Conservation (phyloP, 2,329 filamentous ascomycete genomes). For the Pseudocercospora vitis region DNA sequence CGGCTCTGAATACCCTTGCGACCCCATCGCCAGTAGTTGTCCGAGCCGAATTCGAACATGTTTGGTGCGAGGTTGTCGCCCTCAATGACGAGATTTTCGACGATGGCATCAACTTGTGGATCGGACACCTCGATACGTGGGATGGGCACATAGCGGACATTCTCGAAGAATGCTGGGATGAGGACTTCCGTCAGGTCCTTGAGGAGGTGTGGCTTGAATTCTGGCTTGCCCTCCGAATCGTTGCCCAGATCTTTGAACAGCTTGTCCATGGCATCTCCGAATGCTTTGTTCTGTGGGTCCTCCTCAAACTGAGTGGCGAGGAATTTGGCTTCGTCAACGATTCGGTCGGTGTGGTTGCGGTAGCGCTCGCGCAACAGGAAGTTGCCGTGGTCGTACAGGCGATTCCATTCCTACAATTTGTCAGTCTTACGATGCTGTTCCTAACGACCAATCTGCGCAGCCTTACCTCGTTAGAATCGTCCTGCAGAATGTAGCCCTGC, state of each 20-base stretch:
- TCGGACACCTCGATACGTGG: constrained; percentile 93
- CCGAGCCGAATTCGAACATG: constrained; percentile 78
- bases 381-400: constrained; percentile 72
- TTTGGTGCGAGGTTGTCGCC: constrained; percentile 97
- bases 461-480: constrained; percentile 67
- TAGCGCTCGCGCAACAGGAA: constrained; percentile 89
- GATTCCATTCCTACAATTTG: constrained; percentile 61
- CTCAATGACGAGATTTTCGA: constrained; percentile 94
- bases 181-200: constrained; percentile 89
- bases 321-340: constrained; percentile 89
- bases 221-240: constrained; percentile 77
- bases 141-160: constrained; percentile 83
- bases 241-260: constrained; percentile 89
- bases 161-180: constrained; percentile 77
- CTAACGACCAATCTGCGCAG: neutral
- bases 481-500: constrained; percentile 87
- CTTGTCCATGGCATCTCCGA: constrained; percentile 73
- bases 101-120: constrained; percentile 75
- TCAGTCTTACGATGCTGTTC: neutral
- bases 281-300: constrained; percentile 81
- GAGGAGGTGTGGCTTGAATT: constrained; percentile 89
- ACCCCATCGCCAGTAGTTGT: constrained; percentile 94
- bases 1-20: constrained; percentile 82
- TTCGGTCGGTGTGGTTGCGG: constrained; percentile 76
- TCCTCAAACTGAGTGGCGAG: constrained; percentile 83